Base-by-base conservation (phyloP, 1,139 yeast genomes). In the Spathaspora sp. region DNA sequence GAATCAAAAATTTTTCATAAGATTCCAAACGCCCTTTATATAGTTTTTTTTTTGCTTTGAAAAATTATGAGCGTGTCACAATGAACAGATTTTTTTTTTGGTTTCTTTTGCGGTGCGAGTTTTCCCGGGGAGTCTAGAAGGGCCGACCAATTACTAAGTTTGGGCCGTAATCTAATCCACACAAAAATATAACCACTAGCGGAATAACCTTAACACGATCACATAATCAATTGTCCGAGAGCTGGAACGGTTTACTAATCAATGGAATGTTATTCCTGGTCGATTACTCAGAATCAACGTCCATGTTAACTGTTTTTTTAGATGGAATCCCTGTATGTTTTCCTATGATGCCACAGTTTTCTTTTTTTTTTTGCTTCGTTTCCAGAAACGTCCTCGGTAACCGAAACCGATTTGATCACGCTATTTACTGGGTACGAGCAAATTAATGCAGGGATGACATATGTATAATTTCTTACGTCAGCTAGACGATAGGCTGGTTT, bases 101-200 rank as follows among this genome's bases (percentile, higher is more conserved):
- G 4, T 20, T 20, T 20, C 7, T 20, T 20, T 20, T 20, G 23
- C 23, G 4, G 4, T 20, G 23, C 23, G 4, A 4, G 6, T 20
- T 20, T 31, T 27, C 31, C 36, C 18, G 36, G 36, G 36, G 44
- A 43, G 33, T 53, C 56, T 53, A 53, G 56, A 53, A 51, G 54
- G 49, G 26, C 53, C 54, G 53, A 49, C 43, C 29, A 42, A 54
- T 54, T 54, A 54, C 57, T 52, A 52, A 52, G 39, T 37, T 37
- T 6, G 26, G 25, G 11, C n/a, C 29, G 29, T 11, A 31, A 31
- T 2, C 13, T 4, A 9, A 4, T 11, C 6, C 31, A 15, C 16
- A 31, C 36, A 31, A 13, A 31, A 31, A 31, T 15, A 3, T 6
- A 31, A 15, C 16, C 6, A 15, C 36, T 7, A 31, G 3, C 17